Conservation (phyloP, 75 land plant genomes). For the Sequoiadendron giganteum region DNA sequence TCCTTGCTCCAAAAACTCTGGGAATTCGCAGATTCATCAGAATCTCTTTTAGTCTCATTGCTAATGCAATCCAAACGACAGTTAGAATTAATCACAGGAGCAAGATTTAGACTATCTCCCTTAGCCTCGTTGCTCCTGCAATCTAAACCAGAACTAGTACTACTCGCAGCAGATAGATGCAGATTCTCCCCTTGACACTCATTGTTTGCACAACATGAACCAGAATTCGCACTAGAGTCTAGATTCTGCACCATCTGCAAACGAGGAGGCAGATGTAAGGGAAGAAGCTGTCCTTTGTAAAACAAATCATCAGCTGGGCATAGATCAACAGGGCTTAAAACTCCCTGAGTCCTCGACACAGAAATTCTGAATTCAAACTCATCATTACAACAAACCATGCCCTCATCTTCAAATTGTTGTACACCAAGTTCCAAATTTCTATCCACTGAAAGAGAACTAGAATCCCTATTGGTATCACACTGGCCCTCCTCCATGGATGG, state of each 20-base stretch:
- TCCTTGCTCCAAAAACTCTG: constrained; percentile 6
- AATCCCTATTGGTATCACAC: not conserved
- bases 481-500: not conserved
- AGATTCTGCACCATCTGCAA: constrained; percentile 43
- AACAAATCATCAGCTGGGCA: constrained; percentile 69
- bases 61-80: not conserved
- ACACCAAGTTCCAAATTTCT: not conserved
- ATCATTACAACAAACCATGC: not conserved
- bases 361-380: constrained; percentile 72
- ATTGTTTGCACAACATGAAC: no score
- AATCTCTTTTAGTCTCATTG: not conserved
- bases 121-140: not conserved
- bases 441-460: not conserved
- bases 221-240: not conserved
- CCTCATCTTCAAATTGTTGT: not conserved
- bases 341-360: constrained; percentile 23
- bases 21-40: not conserved
- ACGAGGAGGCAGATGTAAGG: constrained; percentile 56
- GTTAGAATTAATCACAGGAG: not conserved
- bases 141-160: not conserved
- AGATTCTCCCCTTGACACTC: not conserved
- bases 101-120: not conserved
- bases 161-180: not conserved
- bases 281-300: constrained; percentile 64
- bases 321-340: constrained; percentile 13